Percentiles rank a stretch among this genome's conserved stretches.
Conservation (phyloP, 2,329 filamentous ascomycete species). For the Volutella citrinella region DNA sequence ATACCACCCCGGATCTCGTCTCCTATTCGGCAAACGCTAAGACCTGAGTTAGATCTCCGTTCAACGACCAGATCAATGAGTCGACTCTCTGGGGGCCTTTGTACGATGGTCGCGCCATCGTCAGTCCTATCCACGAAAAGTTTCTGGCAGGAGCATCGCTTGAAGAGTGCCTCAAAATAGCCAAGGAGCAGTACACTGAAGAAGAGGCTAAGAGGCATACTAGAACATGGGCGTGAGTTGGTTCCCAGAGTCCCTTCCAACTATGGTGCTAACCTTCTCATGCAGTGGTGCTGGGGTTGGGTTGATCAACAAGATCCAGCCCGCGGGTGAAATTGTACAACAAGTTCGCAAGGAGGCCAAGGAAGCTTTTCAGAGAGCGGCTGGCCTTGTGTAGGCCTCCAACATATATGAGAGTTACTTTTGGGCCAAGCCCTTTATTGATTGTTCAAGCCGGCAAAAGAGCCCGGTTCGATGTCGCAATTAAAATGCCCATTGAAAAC, state of each 20-base stretch:
- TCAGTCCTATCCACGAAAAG: slow-evolving; percentile 37
- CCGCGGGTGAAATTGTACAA: slow-evolving; percentile 42
- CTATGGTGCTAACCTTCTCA: slow-evolving; percentile 6
- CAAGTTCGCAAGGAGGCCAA: slow-evolving; percentile 37
- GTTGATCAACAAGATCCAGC: slow-evolving; percentile 38
- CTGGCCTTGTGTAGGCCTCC: slow-evolving; percentile 9
- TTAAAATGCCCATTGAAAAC: slow-evolving; percentile 13
- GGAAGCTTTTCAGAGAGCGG: slow-evolving; percentile 30
- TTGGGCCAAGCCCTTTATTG: too few relatives aligned
- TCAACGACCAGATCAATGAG: slow-evolving; percentile 41
- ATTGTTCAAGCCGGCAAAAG: too few relatives aligned
- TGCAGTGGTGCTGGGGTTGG: slow-evolving; percentile 42
- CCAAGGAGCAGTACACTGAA: slow-evolving; percentile 35
- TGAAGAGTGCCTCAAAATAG: slow-evolving; percentile 38
- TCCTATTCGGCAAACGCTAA: too few relatives aligned
- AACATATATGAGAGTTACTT: too few relatives aligned
- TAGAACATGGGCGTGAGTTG: slow-evolving; percentile 38
- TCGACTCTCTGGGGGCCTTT: slow-evolving; percentile 37
- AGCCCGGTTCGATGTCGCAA: too few relatives aligned
- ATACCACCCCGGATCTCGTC: background rate
- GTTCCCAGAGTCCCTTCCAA: too few relatives aligned
- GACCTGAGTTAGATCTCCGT: slow-evolving; percentile 38
- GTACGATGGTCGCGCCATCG: slow-evolving; percentile 44
- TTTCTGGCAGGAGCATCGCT: slow-evolving; percentile 37
- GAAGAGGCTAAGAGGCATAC: slow-evolving; percentile 31